Evolutionary conservation across 2,329 filamentous ascomycete genomes (phyloP), one percentile per base, ranked within the genome.

Genomic region (Fusarium tjaetaba): DNA sequence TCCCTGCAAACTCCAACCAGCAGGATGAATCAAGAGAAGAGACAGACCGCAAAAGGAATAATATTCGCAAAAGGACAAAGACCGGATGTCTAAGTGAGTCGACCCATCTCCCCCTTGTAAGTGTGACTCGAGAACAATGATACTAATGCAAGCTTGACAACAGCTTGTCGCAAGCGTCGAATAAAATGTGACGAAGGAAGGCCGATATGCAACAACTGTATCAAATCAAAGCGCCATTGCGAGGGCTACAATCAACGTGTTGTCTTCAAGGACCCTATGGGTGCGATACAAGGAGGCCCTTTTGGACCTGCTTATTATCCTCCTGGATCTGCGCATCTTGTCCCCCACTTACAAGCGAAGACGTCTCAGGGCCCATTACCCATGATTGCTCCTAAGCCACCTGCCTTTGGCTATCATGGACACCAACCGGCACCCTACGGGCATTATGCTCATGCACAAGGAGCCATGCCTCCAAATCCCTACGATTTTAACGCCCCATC

Each of bases 151-250:
- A 52, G 67, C 70, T 59, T 77, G 55, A 69, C 51, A 80, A 59
- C 56, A 95, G 93, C 96, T 65, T 99, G 96, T 84, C 93, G 96
- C 72, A 96, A 94, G 83, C 92, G 96, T 60, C 93, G 96, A 71
- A 98, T 99, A 83, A 99, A 98, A 84, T 99, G 96, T 82, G 96
- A 96, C 71, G 96, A 98, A 81, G 94, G 94, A 78, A 89, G 92
- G 56, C 94, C 94, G 32, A 92, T 88, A 34, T 96, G 94, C 83
- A 91, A 88, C 78, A 97, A 97, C 79, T 97, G 94, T 83, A 90
- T 93, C 84, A 96, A 96, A 79, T 96, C 93, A 24, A 96, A 95
- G 82, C 89, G 94, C 20, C 87, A 91, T 74, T 97, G 94, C 80
- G 93, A 96, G 81, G 94, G 94, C 60, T 96, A 96, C 81, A 94